Conservation (phyloP, 805 yeast species). For the Ogataea angusta region DNA sequence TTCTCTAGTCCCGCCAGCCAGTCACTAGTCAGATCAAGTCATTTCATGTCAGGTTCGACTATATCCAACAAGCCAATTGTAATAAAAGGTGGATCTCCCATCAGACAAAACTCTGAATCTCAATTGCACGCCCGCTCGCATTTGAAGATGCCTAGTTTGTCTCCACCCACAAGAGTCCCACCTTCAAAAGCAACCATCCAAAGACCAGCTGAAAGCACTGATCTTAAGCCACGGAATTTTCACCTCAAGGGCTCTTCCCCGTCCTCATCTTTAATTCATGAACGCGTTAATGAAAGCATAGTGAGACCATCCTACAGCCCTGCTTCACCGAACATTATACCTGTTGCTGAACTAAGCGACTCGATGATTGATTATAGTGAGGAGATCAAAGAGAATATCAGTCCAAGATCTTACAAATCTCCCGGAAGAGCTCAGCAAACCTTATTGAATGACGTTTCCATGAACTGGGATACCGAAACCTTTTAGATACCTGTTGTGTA, state of each 20-base stretch:
- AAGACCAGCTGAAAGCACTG: not conserved
- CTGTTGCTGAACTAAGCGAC: constrained; percentile 29
- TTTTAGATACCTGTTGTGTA: constrained; percentile 5
- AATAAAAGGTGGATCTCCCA: constrained; percentile 29
- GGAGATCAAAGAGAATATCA: constrained; percentile 15
- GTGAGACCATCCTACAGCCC: no score
- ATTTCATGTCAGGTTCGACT: constrained; percentile 15
- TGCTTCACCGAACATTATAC: not conserved
- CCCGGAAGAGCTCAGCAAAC: not conserved
- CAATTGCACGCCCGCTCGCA: constrained; percentile 9
- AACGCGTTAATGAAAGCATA: no score
- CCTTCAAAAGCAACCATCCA: constrained; percentile 2
- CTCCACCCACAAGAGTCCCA: constrained; percentile 8
- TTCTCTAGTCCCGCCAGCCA: constrained; percentile 4
- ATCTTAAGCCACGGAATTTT: constrained; percentile 11
- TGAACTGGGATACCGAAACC: constrained; percentile 24
- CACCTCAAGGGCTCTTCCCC: constrained; percentile 7
- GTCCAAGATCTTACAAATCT: not conserved
- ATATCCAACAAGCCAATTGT: constrained; percentile 28
- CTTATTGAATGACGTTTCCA: constrained; percentile 11
- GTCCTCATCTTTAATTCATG: constrained; percentile 2
- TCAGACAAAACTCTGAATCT: constrained; percentile 12
- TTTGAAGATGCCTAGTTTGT: constrained; percentile 6
- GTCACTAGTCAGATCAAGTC: constrained; percentile 1
- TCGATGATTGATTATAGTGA: constrained; percentile 30